Base-by-base conservation (phyloP, 352 stramenopile species). In the Phytophthora cactorum region DNA sequence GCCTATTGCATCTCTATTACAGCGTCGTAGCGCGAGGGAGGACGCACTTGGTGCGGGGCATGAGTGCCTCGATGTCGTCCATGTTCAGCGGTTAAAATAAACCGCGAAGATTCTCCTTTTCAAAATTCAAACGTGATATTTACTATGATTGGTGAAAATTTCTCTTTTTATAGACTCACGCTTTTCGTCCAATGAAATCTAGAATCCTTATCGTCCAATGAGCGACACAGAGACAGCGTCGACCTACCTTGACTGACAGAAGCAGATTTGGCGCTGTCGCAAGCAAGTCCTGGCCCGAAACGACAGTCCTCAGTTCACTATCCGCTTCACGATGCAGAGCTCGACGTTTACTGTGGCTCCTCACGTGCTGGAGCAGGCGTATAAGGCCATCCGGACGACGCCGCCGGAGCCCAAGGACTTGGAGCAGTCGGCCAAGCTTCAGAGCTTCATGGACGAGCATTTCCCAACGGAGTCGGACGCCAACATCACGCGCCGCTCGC, bases 301-400 rank as follows among this genome's bases (percentile, higher is more conserved):
- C 52, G 25, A 52, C 46, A 52, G 46, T 3, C 46, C 12, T 43
- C 36, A 43, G 36, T 43, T 43, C 36, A 43, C 12, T 43, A 43
- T 22, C 46, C 46, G 15, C 22, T 36, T 8, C 27, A 38, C 25
- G 46, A 89, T 89, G 80, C 80, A 89, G 73, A 93, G 81, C 80
- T 61, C 74, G 63, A 78, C 81, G 56, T 89, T 92, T 56, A 80
- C 72, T 5, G 87, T 93, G 66, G 80, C 84, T 56, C 70, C 84
- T 28, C 81, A 91, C 58, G 79, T 92, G 61, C 79, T 96, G 38
- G 86, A 96, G 64, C 89, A 96, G 78, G 89, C 89, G 32, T 96
- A 96, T 78, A 94, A 94, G 77, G 84, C 89, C 53, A 96, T 96
- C 72, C 89, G 89, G 69, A 89, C 86, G 62, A 93, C 89, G 59